Evolutionary conservation across 345 rosid genomes (phyloP).

Genomic region (Hibiscus mutabilis): DNA sequence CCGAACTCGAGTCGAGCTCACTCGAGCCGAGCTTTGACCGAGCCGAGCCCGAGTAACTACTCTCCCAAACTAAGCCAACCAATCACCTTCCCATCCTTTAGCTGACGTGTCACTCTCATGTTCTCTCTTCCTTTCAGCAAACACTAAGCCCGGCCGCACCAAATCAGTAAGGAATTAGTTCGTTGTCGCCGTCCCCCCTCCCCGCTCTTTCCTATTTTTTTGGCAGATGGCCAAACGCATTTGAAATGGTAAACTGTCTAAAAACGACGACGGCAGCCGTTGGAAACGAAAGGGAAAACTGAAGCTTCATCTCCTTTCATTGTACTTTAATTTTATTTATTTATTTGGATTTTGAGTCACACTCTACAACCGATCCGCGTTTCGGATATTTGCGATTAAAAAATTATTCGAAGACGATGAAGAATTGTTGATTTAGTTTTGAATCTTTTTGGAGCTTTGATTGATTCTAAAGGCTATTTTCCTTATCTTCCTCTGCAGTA

Average conservation of each 20-base stretch:
- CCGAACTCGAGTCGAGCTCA: no score
- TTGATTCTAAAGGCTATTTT: background rate
- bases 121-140: background rate
- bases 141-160: background rate
- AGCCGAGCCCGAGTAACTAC: no score
- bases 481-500: background rate
- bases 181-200: background rate
- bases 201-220: background rate
- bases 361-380: background rate
- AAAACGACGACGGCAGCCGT: background rate
- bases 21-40: no score
- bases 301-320: background rate
- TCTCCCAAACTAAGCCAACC: background rate
- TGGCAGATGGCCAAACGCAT: background rate
- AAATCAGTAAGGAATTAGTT: background rate
- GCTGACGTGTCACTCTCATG: no score
- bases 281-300: background rate
- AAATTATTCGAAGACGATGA: background rate
- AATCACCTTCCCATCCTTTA: background rate
- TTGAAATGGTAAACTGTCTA: background rate
- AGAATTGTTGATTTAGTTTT: conserved; percentile 2
- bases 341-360: background rate
- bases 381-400: background rate
- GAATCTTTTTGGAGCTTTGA: background rate
- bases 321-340: background rate